Evolutionary conservation across 2,329 filamentous ascomycete genomes (phyloP), one percentile per base, ranked within the genome.

Genomic region (Fusarium xyrophilum): DNA sequence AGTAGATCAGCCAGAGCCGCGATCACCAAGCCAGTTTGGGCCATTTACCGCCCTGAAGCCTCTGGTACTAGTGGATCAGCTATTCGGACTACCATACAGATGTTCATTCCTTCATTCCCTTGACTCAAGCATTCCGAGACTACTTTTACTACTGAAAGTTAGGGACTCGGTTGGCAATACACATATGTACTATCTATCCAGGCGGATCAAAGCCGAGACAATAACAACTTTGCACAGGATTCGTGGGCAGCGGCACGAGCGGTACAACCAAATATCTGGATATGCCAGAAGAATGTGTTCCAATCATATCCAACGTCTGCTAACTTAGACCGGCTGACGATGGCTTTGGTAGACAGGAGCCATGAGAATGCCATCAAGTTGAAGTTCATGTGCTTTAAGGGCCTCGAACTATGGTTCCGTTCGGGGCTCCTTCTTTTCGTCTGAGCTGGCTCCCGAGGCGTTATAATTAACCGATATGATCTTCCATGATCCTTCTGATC

Each of bases 51-150:
- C 58, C 38, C 35, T 56, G 38, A 40, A 67, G 58, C 50, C 43
- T 58, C 46, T 42, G 17, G n/a, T 56, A 39, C 43, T 40, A 52
- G 39, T 46, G 39, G 48, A 59, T n/a, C n/a, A 32, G 48, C 43
- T 51, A 30, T 67, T 38, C 42, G 51, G 35, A 52, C 50, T 63
- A 56, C 33, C 50, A 46, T 58, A 28, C 33, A 25, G 44, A 64
- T 48, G 32, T 57, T 42, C 47, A 63, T 60, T 50, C 38, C 47
- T 66, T 53, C 58, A 72, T 71, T 57, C 59, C 44, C 58, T 71
- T 71, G 67, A 72, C 69, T 71, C 64, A 46, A 52, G 39, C 39
- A 67, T 60, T 56, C 50, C 35, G 53, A 60, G 40, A 38, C 68
- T 65, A 53, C 40, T 60, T 48, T 25, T 58, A 51, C 39, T 54